These are phyloP conservation scores for Ascochyta lentis DNA, from an alignment of 2,329 filamentous ascomycete species.

Conservation along the genomic window DNA sequence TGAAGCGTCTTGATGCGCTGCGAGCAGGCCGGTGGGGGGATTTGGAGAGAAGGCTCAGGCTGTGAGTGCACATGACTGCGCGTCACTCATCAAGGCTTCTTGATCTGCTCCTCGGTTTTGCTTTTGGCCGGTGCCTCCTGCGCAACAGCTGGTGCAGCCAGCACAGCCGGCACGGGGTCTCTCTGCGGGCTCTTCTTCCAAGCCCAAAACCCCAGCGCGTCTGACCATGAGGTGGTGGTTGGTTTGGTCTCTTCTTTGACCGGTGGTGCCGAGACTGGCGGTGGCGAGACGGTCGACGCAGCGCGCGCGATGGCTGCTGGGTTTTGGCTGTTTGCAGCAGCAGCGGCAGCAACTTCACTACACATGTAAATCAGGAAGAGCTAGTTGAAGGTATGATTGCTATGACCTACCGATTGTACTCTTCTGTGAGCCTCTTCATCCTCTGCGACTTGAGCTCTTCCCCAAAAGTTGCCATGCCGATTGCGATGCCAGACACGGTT, in stretches of 20 bases:
- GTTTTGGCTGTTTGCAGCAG: conserved; percentile 24
- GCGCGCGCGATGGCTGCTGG: conserved; percentile 23
- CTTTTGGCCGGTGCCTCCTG: conserved; percentile 65
- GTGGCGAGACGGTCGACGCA: conserved; percentile 12
- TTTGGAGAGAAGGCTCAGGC: conserved; percentile 59
- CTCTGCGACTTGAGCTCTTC: conserved; percentile 44
- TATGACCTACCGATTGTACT: conserved; percentile 40
- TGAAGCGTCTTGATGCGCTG: conserved; percentile 76
- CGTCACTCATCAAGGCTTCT: conserved; percentile 58
- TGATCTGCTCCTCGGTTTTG: conserved; percentile 64
- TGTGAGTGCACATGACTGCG: conserved; percentile 33
- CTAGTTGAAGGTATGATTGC: neutral
- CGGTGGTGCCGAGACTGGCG: conserved; percentile 14
- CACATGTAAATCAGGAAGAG: conserved; percentile 18
- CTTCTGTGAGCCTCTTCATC: conserved; percentile 40
- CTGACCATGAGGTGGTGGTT: conserved; percentile 34
- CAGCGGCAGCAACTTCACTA: conserved; percentile 36
- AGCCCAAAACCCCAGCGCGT: conserved; percentile 42
- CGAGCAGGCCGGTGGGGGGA: conserved; percentile 79
- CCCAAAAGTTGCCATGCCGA: conserved; percentile 44
- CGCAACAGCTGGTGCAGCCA: conserved; percentile 63
- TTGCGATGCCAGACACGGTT: conserved; percentile 39
- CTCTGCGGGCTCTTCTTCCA: conserved; percentile 38
- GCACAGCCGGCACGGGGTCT: conserved; percentile 63
- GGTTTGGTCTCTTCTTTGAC: conserved; percentile 19